A percentile compares a stretch with the other conserved stretches of the same genome.
Conservation (phyloP, 805 yeast genomes). For the Danielozyma ontarioensis region DNA sequence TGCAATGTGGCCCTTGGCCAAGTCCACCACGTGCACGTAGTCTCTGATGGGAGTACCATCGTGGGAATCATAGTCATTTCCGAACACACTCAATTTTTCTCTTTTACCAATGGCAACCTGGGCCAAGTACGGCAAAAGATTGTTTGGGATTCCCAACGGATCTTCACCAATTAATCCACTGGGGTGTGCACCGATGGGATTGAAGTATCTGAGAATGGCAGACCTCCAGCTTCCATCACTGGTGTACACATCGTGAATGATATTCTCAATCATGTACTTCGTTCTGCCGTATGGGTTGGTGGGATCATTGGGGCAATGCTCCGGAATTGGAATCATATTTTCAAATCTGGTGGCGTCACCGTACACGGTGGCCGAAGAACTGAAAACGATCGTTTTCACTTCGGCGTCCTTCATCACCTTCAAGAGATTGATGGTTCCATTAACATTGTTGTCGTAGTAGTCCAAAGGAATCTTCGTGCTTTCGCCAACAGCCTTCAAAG, state of each 20-base stretch:
- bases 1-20: constrained; percentile 72
- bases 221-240: constrained; percentile 43
- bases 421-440: constrained; percentile 58
- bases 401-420: constrained; percentile 43
- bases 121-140: constrained; percentile 68
- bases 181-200: constrained; percentile 85
- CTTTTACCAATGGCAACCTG: constrained; percentile 74
- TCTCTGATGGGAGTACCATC: constrained; percentile 84
- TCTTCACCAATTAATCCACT: constrained; percentile 79
- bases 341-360: constrained; percentile 74
- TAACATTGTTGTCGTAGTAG: constrained; percentile 65
- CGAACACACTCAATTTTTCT: constrained; percentile 62
- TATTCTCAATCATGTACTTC: constrained; percentile 59
- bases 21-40: constrained; percentile 75
- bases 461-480: constrained; percentile 60
- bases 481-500: constrained; percentile 80
- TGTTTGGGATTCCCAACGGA: constrained; percentile 73
- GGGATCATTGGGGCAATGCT: constrained; percentile 68
- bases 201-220: constrained; percentile 72
- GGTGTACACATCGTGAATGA: constrained; percentile 48
- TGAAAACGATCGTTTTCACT: constrained; percentile 58
- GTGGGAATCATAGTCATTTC: constrained; percentile 62
- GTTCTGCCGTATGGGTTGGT: constrained; percentile 77
- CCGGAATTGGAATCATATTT: constrained; percentile 75
- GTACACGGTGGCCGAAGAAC: constrained; percentile 79